Evolutionary conservation across 1,284 basidiomycete genomes (phyloP).

Genomic region (Termitomyces sp.): DNA sequence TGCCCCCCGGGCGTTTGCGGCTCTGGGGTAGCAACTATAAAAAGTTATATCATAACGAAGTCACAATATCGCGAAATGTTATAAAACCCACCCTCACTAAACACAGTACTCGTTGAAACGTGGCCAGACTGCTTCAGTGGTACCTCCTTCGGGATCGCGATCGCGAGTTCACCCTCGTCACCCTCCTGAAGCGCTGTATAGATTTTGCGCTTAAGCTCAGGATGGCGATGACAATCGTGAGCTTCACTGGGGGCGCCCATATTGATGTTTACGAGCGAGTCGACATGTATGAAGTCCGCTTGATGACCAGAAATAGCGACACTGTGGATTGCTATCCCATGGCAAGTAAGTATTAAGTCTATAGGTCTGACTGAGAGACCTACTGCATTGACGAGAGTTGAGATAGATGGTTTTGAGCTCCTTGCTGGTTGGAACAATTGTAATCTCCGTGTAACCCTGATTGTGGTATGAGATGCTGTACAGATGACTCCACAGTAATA

Average conservation of each 20-base stretch:
- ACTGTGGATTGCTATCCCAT: conserved; percentile 60
- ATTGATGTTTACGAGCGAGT: conserved; percentile 69
- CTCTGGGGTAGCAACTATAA: conserved; percentile 69
- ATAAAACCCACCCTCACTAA: conserved; percentile 43
- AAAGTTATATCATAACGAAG: background rate
- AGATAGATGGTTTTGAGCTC: conserved; percentile 79
- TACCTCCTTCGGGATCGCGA: conserved; percentile 82
- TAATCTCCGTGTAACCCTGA: conserved; percentile 90
- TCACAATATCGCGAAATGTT: background rate
- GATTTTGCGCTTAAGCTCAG: conserved; percentile 89
- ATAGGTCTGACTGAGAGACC: conserved; percentile 27
- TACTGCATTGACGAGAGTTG: conserved; percentile 82
- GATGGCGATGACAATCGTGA: conserved; percentile 84
- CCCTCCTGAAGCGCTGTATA: conserved; percentile 88
- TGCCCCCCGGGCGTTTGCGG: conserved; percentile 63
- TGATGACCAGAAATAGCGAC: conserved; percentile 66
- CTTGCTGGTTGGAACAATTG: conserved; percentile 71
- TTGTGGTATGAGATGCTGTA: conserved; percentile 19
- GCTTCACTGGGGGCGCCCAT: conserved; percentile 56
- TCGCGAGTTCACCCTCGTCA: conserved; percentile 91
- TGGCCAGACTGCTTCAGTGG: conserved; percentile 58
- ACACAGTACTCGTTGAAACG: conserved; percentile 32
- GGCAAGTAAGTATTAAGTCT: conserved; percentile 14
- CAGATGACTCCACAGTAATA: conserved; percentile 13
- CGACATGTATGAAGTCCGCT: conserved; percentile 72